A percentile compares a stretch with the other conserved stretches of the same genome.
Conservation (phyloP, 176 grass and related monocot genomes). For the Carex cristatella region DNA sequence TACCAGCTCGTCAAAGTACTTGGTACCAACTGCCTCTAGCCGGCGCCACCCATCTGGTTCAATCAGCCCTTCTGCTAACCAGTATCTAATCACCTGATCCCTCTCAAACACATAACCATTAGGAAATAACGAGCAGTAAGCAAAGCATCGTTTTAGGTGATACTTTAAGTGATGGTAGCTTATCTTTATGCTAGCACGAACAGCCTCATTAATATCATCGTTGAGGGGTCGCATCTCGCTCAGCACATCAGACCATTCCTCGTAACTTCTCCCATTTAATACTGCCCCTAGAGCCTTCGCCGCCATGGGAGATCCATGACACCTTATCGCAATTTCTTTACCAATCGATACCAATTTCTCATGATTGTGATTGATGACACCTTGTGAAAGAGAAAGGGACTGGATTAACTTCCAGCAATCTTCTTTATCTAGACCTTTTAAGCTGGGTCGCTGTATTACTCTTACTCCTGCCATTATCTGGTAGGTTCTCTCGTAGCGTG, state of each 20-base stretch:
- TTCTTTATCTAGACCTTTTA: constrained; percentile 10
- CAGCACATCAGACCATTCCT: constrained; percentile 28
- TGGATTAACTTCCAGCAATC: constrained; percentile 39
- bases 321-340: constrained; percentile 30
- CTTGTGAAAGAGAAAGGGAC: not conserved
- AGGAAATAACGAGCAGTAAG: constrained; percentile 38
- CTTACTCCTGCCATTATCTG: not conserved
- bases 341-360: constrained; percentile 27
- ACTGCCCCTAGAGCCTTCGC: constrained; percentile 26
- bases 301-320: constrained; percentile 51
- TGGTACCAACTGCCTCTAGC: constrained; percentile 27
- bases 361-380: not conserved
- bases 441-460: not conserved
- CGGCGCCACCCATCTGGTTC: constrained; percentile 1
- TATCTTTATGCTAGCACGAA: constrained; percentile 16
- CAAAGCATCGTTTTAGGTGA: constrained; percentile 32
- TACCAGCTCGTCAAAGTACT: constrained; percentile 39
- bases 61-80: constrained; percentile 50
- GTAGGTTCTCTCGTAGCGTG: constrained; percentile 19
- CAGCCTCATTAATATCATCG: not conserved
- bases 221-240: constrained; percentile 33
- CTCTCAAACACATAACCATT: constrained; percentile 34
- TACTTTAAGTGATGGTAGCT: constrained; percentile 32
- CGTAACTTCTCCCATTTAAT: constrained; percentile 35
- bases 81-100: constrained; percentile 46